Evolutionary conservation across 176 grass and related monocot genomes (phyloP).

Genomic region (Echinochloa phyllopogon): DNA sequence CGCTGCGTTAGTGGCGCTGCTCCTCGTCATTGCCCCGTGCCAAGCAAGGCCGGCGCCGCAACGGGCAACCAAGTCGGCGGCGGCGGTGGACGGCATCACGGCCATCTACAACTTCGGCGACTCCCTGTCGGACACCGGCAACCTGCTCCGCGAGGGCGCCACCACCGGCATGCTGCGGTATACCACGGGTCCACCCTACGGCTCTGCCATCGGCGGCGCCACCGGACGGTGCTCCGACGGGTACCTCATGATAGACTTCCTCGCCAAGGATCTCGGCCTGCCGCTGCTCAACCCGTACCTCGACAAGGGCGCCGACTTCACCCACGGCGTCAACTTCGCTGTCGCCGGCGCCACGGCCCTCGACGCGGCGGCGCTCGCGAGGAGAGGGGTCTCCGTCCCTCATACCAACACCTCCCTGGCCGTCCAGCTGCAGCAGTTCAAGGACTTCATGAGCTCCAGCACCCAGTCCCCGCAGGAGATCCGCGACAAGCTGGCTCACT

Average conservation of each 20-base stretch:
- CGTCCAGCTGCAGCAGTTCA: conserved; percentile 53
- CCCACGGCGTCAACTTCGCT: conserved; percentile 57
- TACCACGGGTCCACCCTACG: conserved; percentile 19
- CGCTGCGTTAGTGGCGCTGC: neutral
- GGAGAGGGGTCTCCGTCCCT: conserved; percentile 19
- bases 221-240: conserved; percentile 43
- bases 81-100: conserved; percentile 7
- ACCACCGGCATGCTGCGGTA: neutral
- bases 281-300: conserved; percentile 57
- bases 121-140: conserved; percentile 36
- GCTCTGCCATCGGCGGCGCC: neutral
- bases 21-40: neutral
- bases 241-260: conserved; percentile 44
- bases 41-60: neutral
- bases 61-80: neutral
- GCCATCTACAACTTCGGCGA: conserved; percentile 50
- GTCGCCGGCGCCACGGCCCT: conserved; percentile 53
- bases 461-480: conserved; percentile 20
- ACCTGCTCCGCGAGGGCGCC: conserved; percentile 38
- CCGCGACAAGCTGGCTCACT: conserved; percentile 29
- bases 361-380: conserved; percentile 47
- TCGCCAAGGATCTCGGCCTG: conserved; percentile 36
- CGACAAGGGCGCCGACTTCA: conserved; percentile 42
- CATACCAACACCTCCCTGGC: conserved; percentile 44
- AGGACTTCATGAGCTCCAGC: neutral